phyloP scores from a whole-genome alignment of 345 rosid species.

The Trapa incisa region DNA sequence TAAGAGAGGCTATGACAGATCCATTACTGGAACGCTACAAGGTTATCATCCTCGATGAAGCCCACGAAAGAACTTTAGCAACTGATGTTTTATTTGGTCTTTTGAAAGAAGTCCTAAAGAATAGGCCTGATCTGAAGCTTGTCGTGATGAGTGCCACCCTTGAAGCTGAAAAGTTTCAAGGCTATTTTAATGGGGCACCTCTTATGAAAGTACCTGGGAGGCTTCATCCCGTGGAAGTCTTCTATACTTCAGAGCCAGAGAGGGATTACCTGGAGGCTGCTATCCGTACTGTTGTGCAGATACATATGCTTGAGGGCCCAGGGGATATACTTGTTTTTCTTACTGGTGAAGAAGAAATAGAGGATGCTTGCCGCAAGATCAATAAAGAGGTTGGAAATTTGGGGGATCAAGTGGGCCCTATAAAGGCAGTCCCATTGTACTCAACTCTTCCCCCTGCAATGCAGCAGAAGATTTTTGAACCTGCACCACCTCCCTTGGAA shows the following conservation, averaged over 20 bases:
- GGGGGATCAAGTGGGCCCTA: slow-evolving; percentile 86
- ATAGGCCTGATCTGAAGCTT: slow-evolving; percentile 69
- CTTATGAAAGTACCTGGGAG: slow-evolving; percentile 96
- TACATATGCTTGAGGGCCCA: slow-evolving; percentile 60
- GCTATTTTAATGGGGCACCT: slow-evolving; percentile 74
- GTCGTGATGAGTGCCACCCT: slow-evolving; percentile 99
- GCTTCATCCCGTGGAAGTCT: slow-evolving; percentile 89
- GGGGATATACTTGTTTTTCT: slow-evolving; percentile 95
- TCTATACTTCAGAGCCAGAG: slow-evolving; percentile 86
- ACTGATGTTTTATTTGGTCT: slow-evolving; percentile 90
- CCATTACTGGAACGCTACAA: slow-evolving; percentile 93
- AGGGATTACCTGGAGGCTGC: slow-evolving; percentile 89
- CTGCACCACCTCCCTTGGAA: slow-evolving; percentile 67
- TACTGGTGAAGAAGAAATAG: slow-evolving; percentile 96
- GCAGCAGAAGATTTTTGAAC: slow-evolving; percentile 93
- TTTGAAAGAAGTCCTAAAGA: slow-evolving; percentile 70
- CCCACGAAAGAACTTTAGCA: slow-evolving; percentile 90
- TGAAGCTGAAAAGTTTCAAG: slow-evolving; percentile 93
- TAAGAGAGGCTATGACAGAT: slow-evolving; percentile 98
- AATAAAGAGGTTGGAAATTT: slow-evolving; percentile 52
- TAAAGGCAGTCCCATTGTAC: slow-evolving; percentile 78
- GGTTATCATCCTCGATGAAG: slow-evolving; percentile 93
- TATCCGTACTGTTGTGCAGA: slow-evolving; percentile 79
- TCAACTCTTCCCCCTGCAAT: slow-evolving; percentile 91
- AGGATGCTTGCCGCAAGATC: slow-evolving; percentile 94